Conservation (phyloP, 352 stramenopile genomes). For the Pythium dissimile region DNA sequence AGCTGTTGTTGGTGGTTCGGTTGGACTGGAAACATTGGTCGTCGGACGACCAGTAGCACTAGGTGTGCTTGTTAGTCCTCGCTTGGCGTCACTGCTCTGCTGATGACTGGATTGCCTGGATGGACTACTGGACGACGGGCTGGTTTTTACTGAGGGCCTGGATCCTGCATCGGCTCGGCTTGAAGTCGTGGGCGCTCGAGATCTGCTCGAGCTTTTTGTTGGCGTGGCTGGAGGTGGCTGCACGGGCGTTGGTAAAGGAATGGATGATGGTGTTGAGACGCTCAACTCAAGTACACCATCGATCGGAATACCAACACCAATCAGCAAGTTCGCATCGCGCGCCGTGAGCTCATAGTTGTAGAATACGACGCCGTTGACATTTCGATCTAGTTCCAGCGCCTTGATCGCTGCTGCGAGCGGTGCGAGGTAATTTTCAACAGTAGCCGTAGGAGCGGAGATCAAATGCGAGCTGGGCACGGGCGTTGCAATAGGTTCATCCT, state of each 20-base stretch:
- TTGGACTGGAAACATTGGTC: constrained; percentile 11
- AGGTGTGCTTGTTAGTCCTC: neutral
- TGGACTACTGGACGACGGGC: constrained; percentile 5
- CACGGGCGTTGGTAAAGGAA: neutral
- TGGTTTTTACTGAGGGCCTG: constrained; percentile 1
- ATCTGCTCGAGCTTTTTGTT: neutral
- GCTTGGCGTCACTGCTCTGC: neutral
- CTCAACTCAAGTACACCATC: constrained; percentile 63
- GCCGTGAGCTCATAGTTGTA: constrained; percentile 54
- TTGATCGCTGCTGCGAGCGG: constrained; percentile 17
- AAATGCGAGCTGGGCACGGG: neutral
- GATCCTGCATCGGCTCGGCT: neutral
- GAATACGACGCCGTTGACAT: constrained; percentile 43
- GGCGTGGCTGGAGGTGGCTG: neutral
- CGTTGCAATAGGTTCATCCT: too few species aligned
- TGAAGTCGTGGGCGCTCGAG: neutral
- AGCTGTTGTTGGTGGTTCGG: constrained; percentile 7
- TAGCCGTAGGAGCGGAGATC: neutral
- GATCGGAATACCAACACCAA: constrained; percentile 37
- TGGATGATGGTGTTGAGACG: constrained; percentile 2
- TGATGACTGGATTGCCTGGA: neutral
- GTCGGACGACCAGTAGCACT: neutral
- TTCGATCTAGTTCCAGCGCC: constrained; percentile 8
- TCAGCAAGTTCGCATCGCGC: constrained; percentile 42
- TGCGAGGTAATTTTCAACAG: constrained; percentile 22